Evolutionary conservation across 2,329 filamentous ascomycete species (phyloP).

Genomic region (Rosellinia necatrix): DNA sequence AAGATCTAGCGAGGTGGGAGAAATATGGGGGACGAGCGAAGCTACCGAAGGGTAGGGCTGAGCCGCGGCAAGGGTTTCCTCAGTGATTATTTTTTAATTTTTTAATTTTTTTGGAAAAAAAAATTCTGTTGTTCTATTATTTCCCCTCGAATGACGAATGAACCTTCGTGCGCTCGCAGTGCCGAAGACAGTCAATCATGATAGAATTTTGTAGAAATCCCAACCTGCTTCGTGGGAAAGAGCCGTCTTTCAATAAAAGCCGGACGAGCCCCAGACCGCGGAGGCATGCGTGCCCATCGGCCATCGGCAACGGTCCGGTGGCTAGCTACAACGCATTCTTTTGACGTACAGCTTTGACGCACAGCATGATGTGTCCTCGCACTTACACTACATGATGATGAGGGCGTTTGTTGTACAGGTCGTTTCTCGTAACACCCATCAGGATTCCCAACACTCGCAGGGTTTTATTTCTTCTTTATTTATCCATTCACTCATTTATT

Average conservation of each 20-base stretch:
- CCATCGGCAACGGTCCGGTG: constrained; percentile 20
- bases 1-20: constrained; percentile 4
- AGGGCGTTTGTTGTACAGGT: no score
- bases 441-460: no score
- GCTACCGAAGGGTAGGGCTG: constrained; percentile 11
- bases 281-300: constrained; percentile 22
- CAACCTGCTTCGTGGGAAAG: constrained; percentile 12
- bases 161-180: not conserved
- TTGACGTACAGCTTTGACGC: constrained; percentile 23
- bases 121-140: no score
- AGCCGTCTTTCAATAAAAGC: constrained; percentile 13
- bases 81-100: not conserved
- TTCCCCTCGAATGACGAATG: no score
- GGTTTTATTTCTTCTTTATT: not conserved
- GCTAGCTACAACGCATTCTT: constrained; percentile 20
- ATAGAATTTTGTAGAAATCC: not conserved
- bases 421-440: no score
- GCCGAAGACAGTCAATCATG: constrained; percentile 1
- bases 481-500: no score
- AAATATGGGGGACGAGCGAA: constrained; percentile 7
- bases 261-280: constrained; percentile 14
- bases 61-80: constrained; percentile 3
- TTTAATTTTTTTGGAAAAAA: no score
- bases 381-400: no score
- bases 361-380: constrained; percentile 15